Percentiles rank a stretch among this genome's conserved stretches.
phyloP scores from a whole-genome alignment of 106 monocot species.

The Dioscorea zingiberensis region DNA sequence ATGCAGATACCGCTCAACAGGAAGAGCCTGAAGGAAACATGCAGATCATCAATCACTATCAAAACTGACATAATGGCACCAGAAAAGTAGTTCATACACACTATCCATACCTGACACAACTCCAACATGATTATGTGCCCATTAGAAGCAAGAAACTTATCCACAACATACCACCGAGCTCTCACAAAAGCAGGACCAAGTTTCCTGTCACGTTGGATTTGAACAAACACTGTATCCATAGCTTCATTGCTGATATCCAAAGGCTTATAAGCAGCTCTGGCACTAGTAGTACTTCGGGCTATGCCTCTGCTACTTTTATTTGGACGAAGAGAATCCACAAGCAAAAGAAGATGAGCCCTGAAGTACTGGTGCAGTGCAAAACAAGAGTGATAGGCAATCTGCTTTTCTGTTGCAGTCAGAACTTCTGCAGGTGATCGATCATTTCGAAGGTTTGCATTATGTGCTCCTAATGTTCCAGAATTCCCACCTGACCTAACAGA shows the following conservation, averaged over 20 bases:
- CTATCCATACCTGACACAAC: constrained; percentile 61
- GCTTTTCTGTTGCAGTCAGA: constrained; percentile 81
- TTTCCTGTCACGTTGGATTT: constrained; percentile 93
- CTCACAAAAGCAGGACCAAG: constrained; percentile 83
- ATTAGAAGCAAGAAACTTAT: constrained; percentile 77
- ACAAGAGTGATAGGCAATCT: constrained; percentile 91
- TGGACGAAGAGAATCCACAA: constrained; percentile 92
- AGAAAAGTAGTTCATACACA: background rate
- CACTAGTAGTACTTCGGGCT: constrained; percentile 53
- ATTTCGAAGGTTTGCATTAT: constrained; percentile 48
- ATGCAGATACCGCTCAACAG: constrained; percentile 84
- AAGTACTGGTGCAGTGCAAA: constrained; percentile 88
- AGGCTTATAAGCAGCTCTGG: constrained; percentile 81
- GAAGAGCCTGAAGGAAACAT: constrained; percentile 63
- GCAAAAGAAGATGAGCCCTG: constrained; percentile 77
- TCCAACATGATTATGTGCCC: constrained; percentile 88
- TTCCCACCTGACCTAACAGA: constrained; percentile 82
- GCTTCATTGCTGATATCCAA: constrained; percentile 95
- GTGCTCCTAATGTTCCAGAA: constrained; percentile 33
- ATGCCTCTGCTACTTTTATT: constrained; percentile 64
- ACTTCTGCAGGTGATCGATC: constrained; percentile 76
- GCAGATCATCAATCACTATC: background rate
- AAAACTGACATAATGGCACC: background rate
- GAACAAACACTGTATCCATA: constrained; percentile 81
- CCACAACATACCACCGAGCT: constrained; percentile 82